Evolutionary conservation across 768 basidiomycete species (phyloP), one percentile per base, ranked within the genome.

Genomic region (Lanmaoa rubissima): DNA sequence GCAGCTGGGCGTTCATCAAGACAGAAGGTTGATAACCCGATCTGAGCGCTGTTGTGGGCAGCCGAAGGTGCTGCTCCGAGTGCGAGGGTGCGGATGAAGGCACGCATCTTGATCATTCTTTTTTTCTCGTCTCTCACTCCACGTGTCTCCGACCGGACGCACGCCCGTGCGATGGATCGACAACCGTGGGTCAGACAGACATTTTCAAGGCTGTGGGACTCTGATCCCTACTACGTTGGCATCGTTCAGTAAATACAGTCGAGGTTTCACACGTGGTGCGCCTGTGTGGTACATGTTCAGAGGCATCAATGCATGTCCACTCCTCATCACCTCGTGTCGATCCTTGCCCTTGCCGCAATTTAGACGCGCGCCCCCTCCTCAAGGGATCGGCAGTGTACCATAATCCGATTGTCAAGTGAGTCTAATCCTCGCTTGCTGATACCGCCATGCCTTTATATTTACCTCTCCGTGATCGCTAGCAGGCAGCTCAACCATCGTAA

Each of bases 11-110:
- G 1, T 92, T 91, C 56, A 82, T 92, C 7, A 80, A 84, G 58
- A 85, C 86, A 0, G 90, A 93, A 61, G 83, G 87, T 51, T 93
- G 91, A 91, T 76, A 85, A 50, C 78, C 82, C 28, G 90, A 92
- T 70, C 50, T 84, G 8, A 73, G 73, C 31, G 86, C 79, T 4
- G 67, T 64, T n/a, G 6, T 60, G 16, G 3, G 68, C 69, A 3
- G 72, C 21, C 21, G 21, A 24, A 24, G 21, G 21, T 24, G 21
- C 21, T 24, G 21, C 21, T 24, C 21, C 21, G 21, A 24, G 21
- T 24, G 21, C 21, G 21, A 65, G 21, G 21, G 21, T 5, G 68
- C 67, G 4, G 72, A 74, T 5, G 58, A 68, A 53, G 65, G 73
- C 67, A 19, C 8, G 67, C 43, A 6, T 32, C 17, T 8, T 2